Evolutionary conservation across 371 early-diverging fungal species (phyloP), one percentile per base, ranked within the genome.

Genomic region (Mucor mucedo): DNA sequence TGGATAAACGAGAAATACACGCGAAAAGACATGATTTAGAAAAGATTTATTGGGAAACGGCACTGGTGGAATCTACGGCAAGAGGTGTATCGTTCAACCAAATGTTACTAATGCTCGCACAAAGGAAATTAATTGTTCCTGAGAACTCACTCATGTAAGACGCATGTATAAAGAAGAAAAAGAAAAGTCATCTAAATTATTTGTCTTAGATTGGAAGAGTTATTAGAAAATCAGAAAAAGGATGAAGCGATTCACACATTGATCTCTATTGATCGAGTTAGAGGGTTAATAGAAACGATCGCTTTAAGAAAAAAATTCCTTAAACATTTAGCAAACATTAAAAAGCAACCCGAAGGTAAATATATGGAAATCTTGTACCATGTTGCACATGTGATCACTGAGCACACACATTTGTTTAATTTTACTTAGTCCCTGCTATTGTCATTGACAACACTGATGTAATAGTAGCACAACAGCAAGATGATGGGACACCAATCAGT

Each of bases 11-110:
- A 14, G 66, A 65, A 14, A 47, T 75, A 0, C 80, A 82, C 53
- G 50, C 66, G 14, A 72, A 70, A 35, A 71, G 78, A 41, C 72
- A 66, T 14, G 71, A 74, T 49, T 58, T 82, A 28, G 73, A 82
- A 53, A 72, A 63, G 60, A 66, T 82, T 4, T 82, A 78, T 60
- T 79, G 80, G 80, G 77, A 72, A 71, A 73, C 72, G 4, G 80
- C 73, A 2, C 55, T 77, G 41, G 56, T 65, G 3, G 78, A 82
- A 55, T 59, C 70, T 6, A 47, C 72, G 1, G n/a, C 63, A 5
- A 72, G 71, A 61, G 87, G 87, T 4, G 75, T 87, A 11, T 83
- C 87, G 47, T 87, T 87, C 58, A 84, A 83, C 56, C 80, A 83
- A 59, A 85, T 85, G 85, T 67, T 87, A 32, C 68, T 76, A 30